Base-by-base conservation (phyloP, 148 eudicot species). In the Chenopodium suecicum region DNA sequence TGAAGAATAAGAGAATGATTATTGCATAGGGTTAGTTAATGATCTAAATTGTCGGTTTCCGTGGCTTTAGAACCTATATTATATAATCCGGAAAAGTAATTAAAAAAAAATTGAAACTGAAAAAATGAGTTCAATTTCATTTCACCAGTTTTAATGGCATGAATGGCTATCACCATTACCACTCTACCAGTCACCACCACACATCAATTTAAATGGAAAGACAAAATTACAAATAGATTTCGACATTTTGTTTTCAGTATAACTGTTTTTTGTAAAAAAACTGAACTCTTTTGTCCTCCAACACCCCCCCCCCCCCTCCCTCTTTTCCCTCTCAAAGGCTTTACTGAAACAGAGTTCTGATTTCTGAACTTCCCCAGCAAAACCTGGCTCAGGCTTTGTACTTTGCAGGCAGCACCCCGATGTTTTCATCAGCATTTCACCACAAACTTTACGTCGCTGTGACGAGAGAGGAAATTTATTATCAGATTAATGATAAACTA, bases 381-480 rank as follows among this genome's bases (percentile, higher is more conserved):
- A 25, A 64, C 60, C 12, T 50, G 78, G 50, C 73, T 64, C 73
- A 74, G 74, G 50, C 71, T 32, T 11, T 65, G 48, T 80, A 65
- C 52, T 47, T 81, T 66, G 34, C 82, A 79, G 81, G 81, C 75
- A 62, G 13, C 60, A 46, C 65, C 60, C 48, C 82, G 14, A 22
- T 48, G 2, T 37, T 62, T 62, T 47, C 2, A 47, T 1, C 63
- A 29, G 54, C 63, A 68, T 73, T 52, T 48, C 20, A 31, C 81
- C 48, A 13, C 37, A 34, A 72, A 66, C 82, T 72, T 58, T 9
- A 41, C 34, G 31, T 71, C 37, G 19, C 37, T 31, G 73, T 7
- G 20, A 41, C 5, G 20, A 4, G 58, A 4, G 23, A 19, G 56
- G 56, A 14, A 32, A 32, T 22, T 32, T 70, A 37, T 20, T 4